Conservation (phyloP, 202 grass and related monocot species). For the Eragrostis tef region DNA sequence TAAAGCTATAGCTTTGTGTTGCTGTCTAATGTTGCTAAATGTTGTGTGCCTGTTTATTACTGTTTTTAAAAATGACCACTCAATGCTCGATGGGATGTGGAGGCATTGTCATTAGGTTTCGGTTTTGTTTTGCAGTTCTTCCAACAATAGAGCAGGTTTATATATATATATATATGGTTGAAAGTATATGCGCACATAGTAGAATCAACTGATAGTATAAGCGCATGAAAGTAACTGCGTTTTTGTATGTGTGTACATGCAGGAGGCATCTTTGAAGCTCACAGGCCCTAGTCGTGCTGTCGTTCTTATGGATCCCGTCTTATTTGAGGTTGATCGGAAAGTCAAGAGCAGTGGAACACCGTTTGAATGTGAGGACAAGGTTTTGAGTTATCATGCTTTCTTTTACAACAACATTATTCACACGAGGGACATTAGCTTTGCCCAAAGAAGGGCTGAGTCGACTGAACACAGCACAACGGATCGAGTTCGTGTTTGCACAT, state of each 20-base stretch:
- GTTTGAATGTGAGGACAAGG: not conserved
- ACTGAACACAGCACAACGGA: not conserved
- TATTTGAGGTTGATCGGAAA: constrained; percentile 21
- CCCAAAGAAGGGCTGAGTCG: not conserved
- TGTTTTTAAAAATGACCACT: too few species aligned
- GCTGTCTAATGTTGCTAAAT: too few species aligned
- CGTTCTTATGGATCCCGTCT: not conserved
- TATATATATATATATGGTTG: too few species aligned
- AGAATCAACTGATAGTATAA: too few species aligned
- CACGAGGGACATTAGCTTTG: not conserved
- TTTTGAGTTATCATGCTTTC: constrained; percentile 5
- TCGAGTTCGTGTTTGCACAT: not conserved
- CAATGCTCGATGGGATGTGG: too few species aligned
- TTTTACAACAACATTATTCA: not conserved
- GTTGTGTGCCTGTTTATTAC: too few species aligned
- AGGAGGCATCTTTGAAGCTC: not conserved
- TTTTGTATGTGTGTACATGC: not conserved
- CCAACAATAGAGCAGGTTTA: too few species aligned
- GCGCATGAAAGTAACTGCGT: not conserved
- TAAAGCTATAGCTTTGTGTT: too few species aligned
- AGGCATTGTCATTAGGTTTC: too few species aligned
- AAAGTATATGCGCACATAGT: too few species aligned
- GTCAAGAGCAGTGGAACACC: not conserved
- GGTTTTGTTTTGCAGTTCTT: too few species aligned
- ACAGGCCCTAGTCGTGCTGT: constrained; percentile 23